A percentile compares a stretch with the other conserved stretches of the same genome.
Evolutionary conservation across 176 grass and related monocot species (phyloP).

Genomic region (Thalia dealbata): DNA sequence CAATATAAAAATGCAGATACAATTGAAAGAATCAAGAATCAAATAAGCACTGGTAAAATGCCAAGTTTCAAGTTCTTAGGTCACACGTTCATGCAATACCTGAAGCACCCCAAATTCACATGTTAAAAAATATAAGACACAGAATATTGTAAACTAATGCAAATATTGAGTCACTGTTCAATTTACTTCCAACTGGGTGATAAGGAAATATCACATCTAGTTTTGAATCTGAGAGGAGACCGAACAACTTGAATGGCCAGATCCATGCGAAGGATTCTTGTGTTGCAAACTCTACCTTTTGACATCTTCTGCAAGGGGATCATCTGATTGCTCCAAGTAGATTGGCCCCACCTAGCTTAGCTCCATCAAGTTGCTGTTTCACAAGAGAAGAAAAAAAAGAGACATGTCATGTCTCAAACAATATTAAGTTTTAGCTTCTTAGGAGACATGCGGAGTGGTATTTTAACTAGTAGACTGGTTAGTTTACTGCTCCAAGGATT

Average conservation of each 20-base stretch:
- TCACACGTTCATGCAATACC: neutral
- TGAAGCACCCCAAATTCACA: neutral
- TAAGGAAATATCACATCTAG: neutral
- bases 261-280: neutral
- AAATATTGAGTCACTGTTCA: neutral
- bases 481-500: too few relatives aligned
- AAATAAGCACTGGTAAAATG: neutral
- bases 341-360: slow-evolving; percentile 91
- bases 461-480: neutral
- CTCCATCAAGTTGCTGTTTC: slow-evolving; percentile 64
- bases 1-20: neutral
- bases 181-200: neutral
- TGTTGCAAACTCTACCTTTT: neutral
- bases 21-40: neutral
- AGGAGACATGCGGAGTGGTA: neutral
- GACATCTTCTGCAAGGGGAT: neutral
- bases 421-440: neutral
- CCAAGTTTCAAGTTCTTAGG: neutral
- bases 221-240: neutral
- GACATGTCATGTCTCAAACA: neutral
- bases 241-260: neutral
- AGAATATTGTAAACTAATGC: neutral
- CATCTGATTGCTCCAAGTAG: slow-evolving; percentile 74
- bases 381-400: slow-evolving; percentile 18
- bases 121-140: neutral